Evolutionary conservation across 2,329 filamentous ascomycete species (phyloP), one percentile per base, ranked within the genome.

Genomic region (Tolypocladium sp.): DNA sequence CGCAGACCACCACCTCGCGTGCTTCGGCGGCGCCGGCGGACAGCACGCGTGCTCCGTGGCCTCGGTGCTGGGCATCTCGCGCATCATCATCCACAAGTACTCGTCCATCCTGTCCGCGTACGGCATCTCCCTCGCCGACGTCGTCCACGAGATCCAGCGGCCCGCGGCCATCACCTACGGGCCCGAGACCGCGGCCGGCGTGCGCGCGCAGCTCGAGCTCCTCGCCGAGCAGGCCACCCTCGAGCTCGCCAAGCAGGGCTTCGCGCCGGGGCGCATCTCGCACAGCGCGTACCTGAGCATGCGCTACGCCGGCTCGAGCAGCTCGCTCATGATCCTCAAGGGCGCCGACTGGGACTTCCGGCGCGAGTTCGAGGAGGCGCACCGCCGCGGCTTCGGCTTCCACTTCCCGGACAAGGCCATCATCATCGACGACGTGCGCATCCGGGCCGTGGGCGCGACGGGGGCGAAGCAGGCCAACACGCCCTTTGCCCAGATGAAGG

Each of bases 361-460:
- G 52, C 59, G 60, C 4, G 63, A 60, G 55, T 66, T 66, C 52
- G 64, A 65, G 54, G 82, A 84, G 64, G 85, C 89, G 61, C 88
- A 92, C 67, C 81, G 88, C 63, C 86, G 88, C 65, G 88, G 90
- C 65, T 91, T 91, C 66, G 87, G 87, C 2, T 91, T 91, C 69
- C 88, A 84, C 2, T 66, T 69, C 58, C 77, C 79, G 55, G 69
- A 70, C 25, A 70, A 75, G 55, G 65, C 70, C 10, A 71, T 79
- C n/a, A 64, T 78, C 1, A 70, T 78, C 15, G 77, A 78, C 46
- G 74, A 77, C 55, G 70, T 77, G 35, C 73, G 76, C 12, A 72
- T 79, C 5, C 71, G 77, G 27, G 73, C 69, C 5, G 71, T 73
- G 52, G 72, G 70, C 15, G 58, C 58, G 7, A 65, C 64, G 3